phyloP scores from a whole-genome alignment of 2,329 filamentous ascomycete genomes.

The Cadophora luteo-olivacea region DNA sequence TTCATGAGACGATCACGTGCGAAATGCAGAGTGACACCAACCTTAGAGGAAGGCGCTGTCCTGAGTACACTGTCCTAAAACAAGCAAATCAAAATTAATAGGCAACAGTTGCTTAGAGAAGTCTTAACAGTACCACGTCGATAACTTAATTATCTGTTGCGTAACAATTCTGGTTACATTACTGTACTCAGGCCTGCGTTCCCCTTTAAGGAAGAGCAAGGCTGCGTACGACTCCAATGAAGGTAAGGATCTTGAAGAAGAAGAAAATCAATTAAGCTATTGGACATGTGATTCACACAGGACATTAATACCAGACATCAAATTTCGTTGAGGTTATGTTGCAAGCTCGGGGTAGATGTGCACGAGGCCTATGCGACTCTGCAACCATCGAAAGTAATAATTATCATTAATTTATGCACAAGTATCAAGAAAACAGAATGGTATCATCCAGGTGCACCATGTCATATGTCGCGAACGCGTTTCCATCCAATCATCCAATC shows the following conservation, averaged over 20 bases:
- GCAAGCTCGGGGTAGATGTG: too few relatives aligned
- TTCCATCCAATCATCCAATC: background rate
- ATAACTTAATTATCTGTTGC: too few relatives aligned
- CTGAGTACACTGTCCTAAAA: too few relatives aligned
- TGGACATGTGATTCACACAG: background rate
- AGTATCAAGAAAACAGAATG: constrained; percentile 5
- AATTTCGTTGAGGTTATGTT: background rate
- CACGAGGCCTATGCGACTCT: background rate
- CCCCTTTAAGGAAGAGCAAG: too few relatives aligned
- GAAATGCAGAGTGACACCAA: background rate
- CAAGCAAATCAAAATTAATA: too few relatives aligned
- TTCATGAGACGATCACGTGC: background rate
- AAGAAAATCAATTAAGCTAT: background rate
- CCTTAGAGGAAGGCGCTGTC: too few relatives aligned
- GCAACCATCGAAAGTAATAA: background rate
- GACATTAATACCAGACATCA: background rate
- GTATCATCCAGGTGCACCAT: constrained; percentile 23
- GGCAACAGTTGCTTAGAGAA: too few relatives aligned
- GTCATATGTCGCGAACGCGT: constrained; percentile 13
- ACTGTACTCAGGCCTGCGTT: too few relatives aligned
- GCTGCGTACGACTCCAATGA: background rate
- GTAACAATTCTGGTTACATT: too few relatives aligned
- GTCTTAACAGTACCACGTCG: too few relatives aligned
- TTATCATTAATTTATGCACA: constrained; percentile 3
- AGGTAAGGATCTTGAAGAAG: background rate